Percentiles rank a stretch among this genome's conserved stretches.
phyloP scores from a whole-genome alignment of 768 basidiomycete species.

The Clitopilus passeckerianus region DNA sequence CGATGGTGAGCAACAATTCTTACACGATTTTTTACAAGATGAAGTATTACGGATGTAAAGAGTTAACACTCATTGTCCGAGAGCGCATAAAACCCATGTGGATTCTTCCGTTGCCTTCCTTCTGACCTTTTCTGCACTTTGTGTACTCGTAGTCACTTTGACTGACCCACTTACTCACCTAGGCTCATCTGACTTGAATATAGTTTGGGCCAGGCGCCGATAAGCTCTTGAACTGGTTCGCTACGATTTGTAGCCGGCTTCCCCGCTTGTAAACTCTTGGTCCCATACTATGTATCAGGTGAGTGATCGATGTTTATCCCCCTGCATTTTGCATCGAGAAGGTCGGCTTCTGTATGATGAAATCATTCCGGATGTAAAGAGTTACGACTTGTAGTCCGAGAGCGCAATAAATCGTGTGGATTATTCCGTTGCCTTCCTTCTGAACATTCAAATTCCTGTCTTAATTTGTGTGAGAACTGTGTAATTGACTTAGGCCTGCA shows the following conservation, averaged over 20 bases:
- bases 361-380: conserved; percentile 11
- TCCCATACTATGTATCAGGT: background rate
- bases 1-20: background rate
- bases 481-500: background rate
- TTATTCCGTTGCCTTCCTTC: conserved; percentile 53
- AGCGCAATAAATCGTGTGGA: conserved; percentile 28
- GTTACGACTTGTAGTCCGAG: conserved; percentile 2
- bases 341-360: conserved; percentile 3
- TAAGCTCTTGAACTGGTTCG: background rate
- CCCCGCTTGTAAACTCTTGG: background rate
- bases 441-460: conserved; percentile 16
- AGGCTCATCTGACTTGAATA: background rate
- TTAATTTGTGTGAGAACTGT: background rate
- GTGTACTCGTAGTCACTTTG: background rate
- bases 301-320: background rate
- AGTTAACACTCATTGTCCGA: conserved; percentile 6
- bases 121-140: conserved; percentile 25
- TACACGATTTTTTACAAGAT: background rate
- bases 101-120: conserved; percentile 58
- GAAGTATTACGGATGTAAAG: conserved; percentile 9
- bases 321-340: background rate
- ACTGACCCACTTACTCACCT: background rate
- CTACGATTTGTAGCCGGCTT: background rate
- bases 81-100: conserved; percentile 26
- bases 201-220: background rate